phyloP scores from a whole-genome alignment of 2,329 filamentous ascomycete species.

The Meredithiella fracta region DNA sequence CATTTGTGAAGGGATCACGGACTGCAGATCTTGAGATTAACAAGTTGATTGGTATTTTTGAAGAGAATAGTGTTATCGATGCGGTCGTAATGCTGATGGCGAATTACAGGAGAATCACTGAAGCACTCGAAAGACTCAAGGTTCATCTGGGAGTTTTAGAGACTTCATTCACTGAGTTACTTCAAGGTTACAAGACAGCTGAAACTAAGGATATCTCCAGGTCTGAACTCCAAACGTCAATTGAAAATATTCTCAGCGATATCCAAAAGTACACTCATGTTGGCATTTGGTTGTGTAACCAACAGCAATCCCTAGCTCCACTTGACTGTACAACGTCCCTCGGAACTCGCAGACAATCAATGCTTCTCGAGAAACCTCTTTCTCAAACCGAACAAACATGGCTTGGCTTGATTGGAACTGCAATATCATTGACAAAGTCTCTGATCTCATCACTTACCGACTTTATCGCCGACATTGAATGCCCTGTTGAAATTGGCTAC shows the following conservation, averaged over 20 bases:
- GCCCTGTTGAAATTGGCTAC: slow-evolving; percentile 28
- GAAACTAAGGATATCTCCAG: slow-evolving; percentile 19
- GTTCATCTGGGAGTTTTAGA: slow-evolving; percentile 66
- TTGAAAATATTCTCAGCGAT: slow-evolving; percentile 56
- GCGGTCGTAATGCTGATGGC: slow-evolving; percentile 84
- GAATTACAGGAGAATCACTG: slow-evolving; percentile 64
- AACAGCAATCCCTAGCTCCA: slow-evolving; percentile 32
- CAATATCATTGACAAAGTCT: slow-evolving; percentile 37
- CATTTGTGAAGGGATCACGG: slow-evolving; percentile 64
- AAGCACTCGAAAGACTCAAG: slow-evolving; percentile 74
- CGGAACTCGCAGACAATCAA: neutral
- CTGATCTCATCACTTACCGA: slow-evolving; percentile 16
- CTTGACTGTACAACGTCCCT: neutral
- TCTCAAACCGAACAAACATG: slow-evolving; percentile 40
- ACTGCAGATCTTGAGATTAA: slow-evolving; percentile 66
- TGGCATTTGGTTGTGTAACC: slow-evolving; percentile 88
- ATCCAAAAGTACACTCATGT: slow-evolving; percentile 83
- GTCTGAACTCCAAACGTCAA: slow-evolving; percentile 41
- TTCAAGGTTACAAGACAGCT: slow-evolving; percentile 30
- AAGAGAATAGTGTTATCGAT: slow-evolving; percentile 77
- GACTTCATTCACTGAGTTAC: slow-evolving; percentile 56
- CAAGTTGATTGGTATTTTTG: slow-evolving; percentile 69
- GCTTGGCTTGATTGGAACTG: slow-evolving; percentile 43
- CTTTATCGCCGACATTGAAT: slow-evolving; percentile 8
- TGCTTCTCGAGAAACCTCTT: slow-evolving; percentile 25